These are phyloP conservation scores for Phytophthora megakarya DNA, from an alignment of 352 stramenopile genomes.

Conservation along the genomic window DNA sequence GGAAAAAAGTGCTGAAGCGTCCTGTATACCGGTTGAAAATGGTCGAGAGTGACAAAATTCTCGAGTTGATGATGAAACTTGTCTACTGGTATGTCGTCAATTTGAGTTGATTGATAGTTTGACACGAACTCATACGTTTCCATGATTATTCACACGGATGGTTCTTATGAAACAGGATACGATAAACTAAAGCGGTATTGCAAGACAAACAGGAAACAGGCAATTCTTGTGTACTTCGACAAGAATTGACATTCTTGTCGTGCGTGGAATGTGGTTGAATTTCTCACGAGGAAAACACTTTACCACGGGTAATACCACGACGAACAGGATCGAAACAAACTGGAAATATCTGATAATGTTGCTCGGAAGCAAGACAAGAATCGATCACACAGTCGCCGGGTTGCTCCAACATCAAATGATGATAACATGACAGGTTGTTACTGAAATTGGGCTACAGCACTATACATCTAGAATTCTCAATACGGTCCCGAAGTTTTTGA, in stretches of 20 bases:
- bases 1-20: neutral
- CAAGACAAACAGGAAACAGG: too few relatives aligned
- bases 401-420: constrained; percentile 21
- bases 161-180: too few relatives aligned
- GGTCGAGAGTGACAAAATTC: too few relatives aligned
- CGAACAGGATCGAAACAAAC: neutral
- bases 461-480: neutral
- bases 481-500: constrained; percentile 6
- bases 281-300: neutral
- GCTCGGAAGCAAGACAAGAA: neutral
- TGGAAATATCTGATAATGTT: neutral
- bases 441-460: neutral
- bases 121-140: too few relatives aligned
- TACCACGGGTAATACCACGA: neutral
- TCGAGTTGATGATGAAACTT: too few relatives aligned
- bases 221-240: neutral
- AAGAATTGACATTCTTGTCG: constrained; percentile 1
- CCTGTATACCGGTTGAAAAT: too few relatives aligned
- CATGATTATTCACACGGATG: too few relatives aligned
- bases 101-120: too few relatives aligned
- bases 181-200: too few relatives aligned
- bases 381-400: neutral
- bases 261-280: neutral
- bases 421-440: constrained; percentile 17
- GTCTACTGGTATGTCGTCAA: too few relatives aligned